Conservation (phyloP, 2,329 filamentous ascomycete species). For the Talaromyces sp. region DNA sequence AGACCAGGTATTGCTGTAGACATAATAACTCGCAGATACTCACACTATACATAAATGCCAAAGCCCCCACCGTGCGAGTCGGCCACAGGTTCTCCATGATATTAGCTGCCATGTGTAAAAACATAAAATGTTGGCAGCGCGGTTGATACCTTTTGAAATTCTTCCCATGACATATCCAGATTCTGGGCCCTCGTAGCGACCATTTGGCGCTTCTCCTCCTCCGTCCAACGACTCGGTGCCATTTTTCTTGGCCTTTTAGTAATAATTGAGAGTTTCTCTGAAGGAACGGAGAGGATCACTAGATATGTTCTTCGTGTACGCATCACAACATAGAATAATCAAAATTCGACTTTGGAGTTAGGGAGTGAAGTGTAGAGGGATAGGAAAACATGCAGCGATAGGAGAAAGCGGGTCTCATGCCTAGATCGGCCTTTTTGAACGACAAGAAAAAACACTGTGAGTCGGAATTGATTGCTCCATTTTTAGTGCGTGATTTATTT, state of each 20-base stretch:
- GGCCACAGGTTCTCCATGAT: background rate
- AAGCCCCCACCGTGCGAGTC: background rate
- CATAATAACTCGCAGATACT: background rate
- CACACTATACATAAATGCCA: background rate
- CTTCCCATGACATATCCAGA: background rate
- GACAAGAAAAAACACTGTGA: background rate
- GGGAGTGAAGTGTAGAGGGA: background rate
- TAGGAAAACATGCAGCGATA: background rate
- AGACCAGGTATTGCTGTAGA: background rate
- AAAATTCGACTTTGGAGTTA: background rate
- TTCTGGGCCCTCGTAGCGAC: background rate
- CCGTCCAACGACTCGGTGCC: background rate
- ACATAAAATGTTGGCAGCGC: background rate
- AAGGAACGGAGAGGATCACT: background rate
- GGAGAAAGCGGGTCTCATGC: background rate
- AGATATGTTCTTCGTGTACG: background rate
- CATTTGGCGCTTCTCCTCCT: background rate
- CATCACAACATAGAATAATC: background rate
- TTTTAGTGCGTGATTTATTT: background rate
- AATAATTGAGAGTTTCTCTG: background rate
- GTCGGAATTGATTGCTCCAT: background rate
- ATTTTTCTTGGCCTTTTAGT: background rate
- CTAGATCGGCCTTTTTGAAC: background rate
- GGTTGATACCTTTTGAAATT: background rate
- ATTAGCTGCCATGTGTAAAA: background rate